Percentiles rank a stretch among this genome's conserved stretches.
Evolutionary conservation across 2,329 filamentous ascomycete genomes (phyloP).

Genomic region (Setomelanomma holmii): DNA sequence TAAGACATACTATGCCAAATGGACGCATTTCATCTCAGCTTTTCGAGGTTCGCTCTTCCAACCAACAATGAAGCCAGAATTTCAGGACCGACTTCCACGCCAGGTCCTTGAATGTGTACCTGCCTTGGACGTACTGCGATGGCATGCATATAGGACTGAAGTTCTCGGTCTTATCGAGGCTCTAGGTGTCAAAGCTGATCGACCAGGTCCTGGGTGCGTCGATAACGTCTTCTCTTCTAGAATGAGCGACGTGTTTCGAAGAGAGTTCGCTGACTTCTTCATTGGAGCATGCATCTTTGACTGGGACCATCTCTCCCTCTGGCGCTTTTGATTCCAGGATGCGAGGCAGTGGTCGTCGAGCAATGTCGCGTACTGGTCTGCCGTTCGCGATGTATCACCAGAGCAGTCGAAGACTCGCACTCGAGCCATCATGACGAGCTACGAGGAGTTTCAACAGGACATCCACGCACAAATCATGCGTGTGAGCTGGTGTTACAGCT

Average conservation of each 20-base stretch:
- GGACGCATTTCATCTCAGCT: neutral
- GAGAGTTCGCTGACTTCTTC: neutral
- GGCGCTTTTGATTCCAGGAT: neutral
- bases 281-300: neutral
- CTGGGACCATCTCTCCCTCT: neutral
- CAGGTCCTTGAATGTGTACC: neutral
- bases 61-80: neutral
- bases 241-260: neutral
- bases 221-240: neutral
- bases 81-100: neutral
- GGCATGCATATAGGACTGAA: neutral
- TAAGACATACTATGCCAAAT: neutral
- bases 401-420: neutral
- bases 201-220: neutral
- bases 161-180: neutral
- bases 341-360: neutral
- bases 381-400: neutral
- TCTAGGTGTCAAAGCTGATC: neutral
- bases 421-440: neutral
- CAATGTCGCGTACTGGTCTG: neutral
- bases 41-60: neutral
- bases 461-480: neutral
- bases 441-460: neutral
- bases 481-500: neutral
- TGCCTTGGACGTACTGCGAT: neutral